phyloP scores from a whole-genome alignment of 1,284 basidiomycete species.

The Melampsora larici-populina region DNA sequence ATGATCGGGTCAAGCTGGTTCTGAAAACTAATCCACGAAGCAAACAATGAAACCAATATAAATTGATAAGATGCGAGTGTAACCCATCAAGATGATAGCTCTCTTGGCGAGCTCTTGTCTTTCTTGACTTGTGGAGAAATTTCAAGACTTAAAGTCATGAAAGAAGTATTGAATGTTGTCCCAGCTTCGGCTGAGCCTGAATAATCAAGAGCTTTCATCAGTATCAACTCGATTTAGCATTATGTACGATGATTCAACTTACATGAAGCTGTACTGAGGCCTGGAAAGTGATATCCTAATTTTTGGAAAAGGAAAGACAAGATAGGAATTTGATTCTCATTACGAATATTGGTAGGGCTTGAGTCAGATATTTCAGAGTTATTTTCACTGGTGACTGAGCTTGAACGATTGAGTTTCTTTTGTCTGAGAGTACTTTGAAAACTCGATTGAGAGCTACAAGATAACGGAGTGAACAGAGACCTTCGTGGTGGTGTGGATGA shows the following conservation, averaged over 20 bases:
- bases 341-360: too few species aligned
- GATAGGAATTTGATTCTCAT: neutral
- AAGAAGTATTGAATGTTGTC: constrained; percentile 24
- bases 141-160: constrained; percentile 27
- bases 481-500: constrained; percentile 4
- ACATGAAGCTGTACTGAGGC: neutral
- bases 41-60: constrained; percentile 29
- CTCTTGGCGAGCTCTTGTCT: constrained; percentile 38
- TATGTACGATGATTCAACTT: neutral
- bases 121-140: constrained; percentile 41
- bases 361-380: too few species aligned
- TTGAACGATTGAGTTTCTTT: neutral
- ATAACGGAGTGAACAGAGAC: constrained; percentile 9
- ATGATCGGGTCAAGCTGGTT: neutral
- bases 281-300: constrained; percentile 5
- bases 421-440: neutral
- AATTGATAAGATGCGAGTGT: constrained; percentile 25
- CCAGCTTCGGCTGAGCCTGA: constrained; percentile 38
- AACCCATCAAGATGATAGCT: constrained; percentile 30
- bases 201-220: neutral
- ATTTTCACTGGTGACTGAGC: neutral
- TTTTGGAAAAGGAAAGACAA: constrained; percentile 23
- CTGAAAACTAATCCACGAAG: neutral
- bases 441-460: neutral
- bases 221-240: neutral